These are phyloP conservation scores for Termitomyces bulborhizus DNA, from an alignment of 768 basidiomycete genomes.

Conservation along the genomic window DNA sequence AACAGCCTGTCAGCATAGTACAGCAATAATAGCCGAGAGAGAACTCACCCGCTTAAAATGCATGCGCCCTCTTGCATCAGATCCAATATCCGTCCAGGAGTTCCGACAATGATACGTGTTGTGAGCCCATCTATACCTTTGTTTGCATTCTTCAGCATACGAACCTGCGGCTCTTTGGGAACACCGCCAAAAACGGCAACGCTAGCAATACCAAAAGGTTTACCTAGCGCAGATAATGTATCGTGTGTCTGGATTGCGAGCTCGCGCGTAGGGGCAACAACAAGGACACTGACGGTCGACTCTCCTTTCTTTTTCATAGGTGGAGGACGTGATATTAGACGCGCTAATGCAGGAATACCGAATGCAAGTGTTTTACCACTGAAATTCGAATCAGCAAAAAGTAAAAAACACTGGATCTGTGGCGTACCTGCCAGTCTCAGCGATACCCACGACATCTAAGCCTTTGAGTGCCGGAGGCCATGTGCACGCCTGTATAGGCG, in stretches of 20 bases:
- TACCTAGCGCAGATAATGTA: conserved; percentile 67
- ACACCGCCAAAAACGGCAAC: conserved; percentile 97
- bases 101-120: conserved; percentile 86
- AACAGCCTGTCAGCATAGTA: conserved; percentile 3
- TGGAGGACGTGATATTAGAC: conserved; percentile 40
- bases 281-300: conserved; percentile 55
- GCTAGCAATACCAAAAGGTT: conserved; percentile 66
- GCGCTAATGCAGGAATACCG: conserved; percentile 82
- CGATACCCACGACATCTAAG: conserved; percentile 90
- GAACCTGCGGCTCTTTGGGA: conserved; percentile 77
- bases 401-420: background rate
- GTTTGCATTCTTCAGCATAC: conserved; percentile 51
- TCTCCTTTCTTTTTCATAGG: conserved; percentile 21
- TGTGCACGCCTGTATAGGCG: conserved; percentile 92
- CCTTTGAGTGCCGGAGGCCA: conserved; percentile 86
- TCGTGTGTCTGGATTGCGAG: conserved; percentile 94
- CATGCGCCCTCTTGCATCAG: conserved; percentile 83
- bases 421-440: conserved; percentile 84
- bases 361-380: conserved; percentile 97
- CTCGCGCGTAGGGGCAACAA: conserved; percentile 94
- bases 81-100: conserved; percentile 91
- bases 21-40: background rate
- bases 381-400: conserved; percentile 7
- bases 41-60: conserved; percentile 67
- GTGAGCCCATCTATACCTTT: conserved; percentile 40